Conservation (phyloP, 805 yeast species). For the Pichia membranifaciens region DNA sequence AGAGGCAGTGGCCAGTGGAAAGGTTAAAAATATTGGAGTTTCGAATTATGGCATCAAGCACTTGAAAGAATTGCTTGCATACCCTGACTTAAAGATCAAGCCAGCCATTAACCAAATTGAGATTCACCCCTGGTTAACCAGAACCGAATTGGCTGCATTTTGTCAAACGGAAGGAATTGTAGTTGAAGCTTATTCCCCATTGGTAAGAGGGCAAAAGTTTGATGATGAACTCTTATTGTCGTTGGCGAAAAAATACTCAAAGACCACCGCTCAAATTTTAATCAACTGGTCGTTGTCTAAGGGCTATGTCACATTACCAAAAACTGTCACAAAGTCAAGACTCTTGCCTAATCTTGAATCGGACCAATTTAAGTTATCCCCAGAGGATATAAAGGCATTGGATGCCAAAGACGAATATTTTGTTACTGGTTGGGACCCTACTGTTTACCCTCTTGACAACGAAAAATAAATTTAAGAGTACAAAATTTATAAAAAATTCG, state of each 20-base stretch:
- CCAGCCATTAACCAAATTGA: conserved; percentile 49
- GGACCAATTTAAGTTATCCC: conserved; percentile 35
- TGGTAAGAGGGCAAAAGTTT: conserved; percentile 47
- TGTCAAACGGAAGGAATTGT: conserved; percentile 40
- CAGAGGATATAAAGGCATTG: conserved; percentile 31
- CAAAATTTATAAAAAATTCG: no score
- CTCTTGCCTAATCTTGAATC: conserved; percentile 36
- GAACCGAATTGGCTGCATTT: conserved; percentile 39
- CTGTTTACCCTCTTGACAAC: conserved; percentile 20
- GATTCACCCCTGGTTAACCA: conserved; percentile 42
- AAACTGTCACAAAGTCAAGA: conserved; percentile 29
- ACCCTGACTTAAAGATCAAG: conserved; percentile 36
- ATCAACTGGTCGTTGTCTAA: conserved; percentile 62
- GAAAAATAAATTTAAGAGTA: conserved; percentile 8
- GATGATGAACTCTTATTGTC: conserved; percentile 36
- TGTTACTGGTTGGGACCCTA: conserved; percentile 22
- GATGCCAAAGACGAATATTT: conserved; percentile 31
- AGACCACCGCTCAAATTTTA: conserved; percentile 51
- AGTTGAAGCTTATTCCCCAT: conserved; percentile 58
- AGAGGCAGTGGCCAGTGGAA: conserved; percentile 45
- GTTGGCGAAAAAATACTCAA: conserved; percentile 43
- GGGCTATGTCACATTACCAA: conserved; percentile 43
- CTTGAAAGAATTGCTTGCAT: conserved; percentile 34
- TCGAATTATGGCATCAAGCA: conserved; percentile 56
- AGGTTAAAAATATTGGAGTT: conserved; percentile 52